These are phyloP conservation scores for Phytopythium boreale DNA, from an alignment of 352 stramenopile genomes.

Conservation along the genomic window DNA sequence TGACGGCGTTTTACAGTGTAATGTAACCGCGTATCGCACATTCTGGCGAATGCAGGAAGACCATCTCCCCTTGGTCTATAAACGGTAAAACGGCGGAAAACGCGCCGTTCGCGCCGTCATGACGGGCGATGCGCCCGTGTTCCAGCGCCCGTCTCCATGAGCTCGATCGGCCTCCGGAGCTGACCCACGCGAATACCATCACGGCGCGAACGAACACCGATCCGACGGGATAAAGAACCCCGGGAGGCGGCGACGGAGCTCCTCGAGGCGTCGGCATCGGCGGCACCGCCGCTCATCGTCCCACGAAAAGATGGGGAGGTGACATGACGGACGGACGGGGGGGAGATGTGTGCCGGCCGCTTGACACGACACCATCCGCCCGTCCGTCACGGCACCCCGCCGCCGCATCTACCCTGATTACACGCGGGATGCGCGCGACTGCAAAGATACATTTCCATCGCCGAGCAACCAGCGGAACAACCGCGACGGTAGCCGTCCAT, in stretches of 20 bases:
- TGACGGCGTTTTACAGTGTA: neutral
- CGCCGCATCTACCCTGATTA: conserved; percentile 8
- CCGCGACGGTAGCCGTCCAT: too few relatives aligned
- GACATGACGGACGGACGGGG: neutral
- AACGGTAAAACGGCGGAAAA: neutral
- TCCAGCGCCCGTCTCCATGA: too few relatives aligned
- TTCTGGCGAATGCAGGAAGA: too few relatives aligned
- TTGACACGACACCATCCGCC: neutral
- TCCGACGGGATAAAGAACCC: neutral
- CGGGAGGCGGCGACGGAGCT: too few relatives aligned
- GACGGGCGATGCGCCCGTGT: too few relatives aligned
- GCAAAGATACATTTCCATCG: neutral
- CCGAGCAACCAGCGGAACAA: neutral
- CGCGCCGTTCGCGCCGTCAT: too few relatives aligned
- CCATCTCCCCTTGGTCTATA: too few relatives aligned
- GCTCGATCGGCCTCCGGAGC: too few relatives aligned
- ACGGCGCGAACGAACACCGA: neutral
- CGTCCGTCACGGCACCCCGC: neutral
- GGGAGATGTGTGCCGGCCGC: conserved; percentile 1
- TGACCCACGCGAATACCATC: too few relatives aligned
- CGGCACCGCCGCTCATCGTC: neutral
- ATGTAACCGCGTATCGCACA: neutral
- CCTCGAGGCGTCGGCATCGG: neutral
- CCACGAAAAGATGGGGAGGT: neutral
- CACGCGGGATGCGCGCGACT: neutral